These are phyloP conservation scores for Endocarpon pusillum DNA, from an alignment of 495 filamentous ascomycete species.

Conservation along the genomic window DNA sequence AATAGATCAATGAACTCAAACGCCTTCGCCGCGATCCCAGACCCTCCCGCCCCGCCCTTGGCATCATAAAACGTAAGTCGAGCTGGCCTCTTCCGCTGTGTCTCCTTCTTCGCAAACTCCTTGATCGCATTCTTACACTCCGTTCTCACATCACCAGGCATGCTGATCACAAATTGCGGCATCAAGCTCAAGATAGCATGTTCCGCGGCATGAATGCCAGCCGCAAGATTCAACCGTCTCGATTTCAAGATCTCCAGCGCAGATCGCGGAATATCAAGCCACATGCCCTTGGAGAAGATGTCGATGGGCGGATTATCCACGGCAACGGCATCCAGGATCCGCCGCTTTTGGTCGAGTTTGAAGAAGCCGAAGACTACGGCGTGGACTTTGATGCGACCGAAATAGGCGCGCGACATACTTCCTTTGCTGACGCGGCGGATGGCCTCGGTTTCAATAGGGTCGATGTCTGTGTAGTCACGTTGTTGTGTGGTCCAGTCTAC, in stretches of 20 bases:
- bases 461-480: constrained; percentile 88
- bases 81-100: constrained; percentile 66
- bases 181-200: constrained; percentile 77
- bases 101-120: constrained; percentile 30
- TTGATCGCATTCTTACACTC: constrained; percentile 86
- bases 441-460: constrained; percentile 74
- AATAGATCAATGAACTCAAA: constrained; percentile 81
- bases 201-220: constrained; percentile 85
- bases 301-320: constrained; percentile 89
- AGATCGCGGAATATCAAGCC: constrained; percentile 72
- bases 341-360: constrained; percentile 67
- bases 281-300: constrained; percentile 76
- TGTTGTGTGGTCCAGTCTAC: constrained; percentile 94
- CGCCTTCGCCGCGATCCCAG: constrained; percentile 76
- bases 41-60: constrained; percentile 68
- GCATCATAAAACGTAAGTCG: constrained; percentile 89
- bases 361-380: constrained; percentile 90
- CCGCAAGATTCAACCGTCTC: constrained; percentile 62
- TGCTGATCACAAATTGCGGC: constrained; percentile 74
- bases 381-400: constrained; percentile 66
- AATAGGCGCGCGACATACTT: constrained; percentile 49
- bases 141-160: constrained; percentile 77
- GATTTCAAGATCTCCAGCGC: constrained; percentile 65
- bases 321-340: constrained; percentile 79
- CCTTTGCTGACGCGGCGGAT: constrained; percentile 43